Conservation (phyloP, 352 stramenopile genomes). For the Pythium chondricola region DNA sequence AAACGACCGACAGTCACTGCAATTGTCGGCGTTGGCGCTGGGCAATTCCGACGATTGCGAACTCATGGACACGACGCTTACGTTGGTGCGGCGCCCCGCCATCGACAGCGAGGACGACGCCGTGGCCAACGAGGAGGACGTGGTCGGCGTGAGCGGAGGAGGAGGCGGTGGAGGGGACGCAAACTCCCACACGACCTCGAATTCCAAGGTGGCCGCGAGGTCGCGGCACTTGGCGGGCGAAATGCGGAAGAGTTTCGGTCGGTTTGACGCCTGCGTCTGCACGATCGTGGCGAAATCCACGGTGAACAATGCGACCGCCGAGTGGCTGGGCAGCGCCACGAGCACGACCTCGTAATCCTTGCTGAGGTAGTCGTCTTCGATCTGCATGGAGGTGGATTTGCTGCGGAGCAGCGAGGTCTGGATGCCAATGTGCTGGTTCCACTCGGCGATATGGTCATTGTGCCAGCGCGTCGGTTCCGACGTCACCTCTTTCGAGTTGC, state of each 20-base stretch:
- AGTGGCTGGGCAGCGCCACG: constrained; percentile 76
- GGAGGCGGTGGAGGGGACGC: constrained; percentile 21
- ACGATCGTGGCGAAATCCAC: constrained; percentile 72
- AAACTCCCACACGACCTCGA: constrained; percentile 70
- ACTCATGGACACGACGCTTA: constrained; percentile 38
- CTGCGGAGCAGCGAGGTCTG: constrained; percentile 67
- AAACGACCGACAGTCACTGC: constrained; percentile 40
- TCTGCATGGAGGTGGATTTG: constrained; percentile 16
- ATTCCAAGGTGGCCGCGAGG: constrained; percentile 61
- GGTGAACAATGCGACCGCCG: constrained; percentile 66
- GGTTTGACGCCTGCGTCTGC: constrained; percentile 34
- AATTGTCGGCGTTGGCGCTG: constrained; percentile 13
- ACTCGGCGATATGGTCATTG: constrained; percentile 59
- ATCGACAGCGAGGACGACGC: constrained; percentile 31
- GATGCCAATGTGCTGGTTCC: constrained; percentile 73
- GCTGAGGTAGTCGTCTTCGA: constrained; percentile 40
- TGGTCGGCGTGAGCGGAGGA: constrained; percentile 25
- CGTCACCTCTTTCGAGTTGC: constrained; percentile 76
- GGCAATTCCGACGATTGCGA: constrained; percentile 52
- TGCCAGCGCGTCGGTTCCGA: constrained; percentile 63
- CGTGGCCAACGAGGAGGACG: constrained; percentile 28
- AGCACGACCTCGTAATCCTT: constrained; percentile 84
- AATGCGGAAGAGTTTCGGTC: constrained; percentile 51
- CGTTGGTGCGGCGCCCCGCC: constrained; percentile 35
- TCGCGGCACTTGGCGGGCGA: constrained; percentile 72